Percentiles rank a stretch among this genome's conserved stretches.
Conservation (phyloP, 1,284 basidiomycete genomes). For the Caloboletus firmus region DNA sequence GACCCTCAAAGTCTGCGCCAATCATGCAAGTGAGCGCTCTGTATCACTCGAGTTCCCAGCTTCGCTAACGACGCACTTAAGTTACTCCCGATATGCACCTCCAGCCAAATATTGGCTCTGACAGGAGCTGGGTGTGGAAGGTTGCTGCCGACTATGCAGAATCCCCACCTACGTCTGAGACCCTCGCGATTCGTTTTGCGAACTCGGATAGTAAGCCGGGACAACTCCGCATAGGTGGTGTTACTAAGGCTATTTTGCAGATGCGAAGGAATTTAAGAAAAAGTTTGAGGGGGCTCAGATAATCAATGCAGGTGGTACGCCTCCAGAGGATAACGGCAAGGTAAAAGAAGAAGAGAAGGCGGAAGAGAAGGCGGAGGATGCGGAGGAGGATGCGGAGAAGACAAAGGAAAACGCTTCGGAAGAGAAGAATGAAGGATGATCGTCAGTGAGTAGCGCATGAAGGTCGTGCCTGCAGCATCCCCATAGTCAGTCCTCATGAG, state of each 20-base stretch:
- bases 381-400: conserved; percentile 35
- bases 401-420: conserved; percentile 26
- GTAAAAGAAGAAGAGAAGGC: conserved; percentile 35
- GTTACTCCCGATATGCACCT: conserved; percentile 92
- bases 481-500: conserved; percentile 4
- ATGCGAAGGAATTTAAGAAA: conserved; percentile 85
- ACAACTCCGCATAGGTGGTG: background rate
- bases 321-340: conserved; percentile 32
- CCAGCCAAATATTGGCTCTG: conserved; percentile 97
- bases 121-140: conserved; percentile 99
- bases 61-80: conserved; percentile 35
- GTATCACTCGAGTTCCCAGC: background rate
- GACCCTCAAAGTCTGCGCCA: conserved; percentile 99
- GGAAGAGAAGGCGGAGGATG: conserved; percentile 30
- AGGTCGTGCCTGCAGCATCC: conserved; percentile 6
- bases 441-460: background rate
- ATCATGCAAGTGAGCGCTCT: conserved; percentile 82
- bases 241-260: conserved; percentile 42
- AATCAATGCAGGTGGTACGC: conserved; percentile 52
- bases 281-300: conserved; percentile 85
- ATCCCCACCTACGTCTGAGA: conserved; percentile 85
- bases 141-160: conserved; percentile 95
- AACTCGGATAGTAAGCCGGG: conserved; percentile 89
- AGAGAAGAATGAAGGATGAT: conserved; percentile 31
- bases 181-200: conserved; percentile 97